Percentiles rank a stretch among this genome's conserved stretches.
phyloP scores from a whole-genome alignment of 345 rosid species.

The Kernera saxatilis region DNA sequence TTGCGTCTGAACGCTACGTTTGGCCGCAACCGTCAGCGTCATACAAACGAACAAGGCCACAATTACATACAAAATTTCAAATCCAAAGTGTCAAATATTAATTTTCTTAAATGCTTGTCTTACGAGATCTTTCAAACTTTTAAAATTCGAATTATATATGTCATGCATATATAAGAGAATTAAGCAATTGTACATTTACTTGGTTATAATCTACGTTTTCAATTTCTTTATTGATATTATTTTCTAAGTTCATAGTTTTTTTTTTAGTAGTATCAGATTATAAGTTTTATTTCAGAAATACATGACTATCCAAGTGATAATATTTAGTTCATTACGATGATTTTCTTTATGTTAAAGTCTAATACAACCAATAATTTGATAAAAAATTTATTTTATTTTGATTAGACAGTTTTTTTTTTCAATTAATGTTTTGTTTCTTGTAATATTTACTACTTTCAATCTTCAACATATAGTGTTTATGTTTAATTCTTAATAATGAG shows the following conservation, averaged over 20 bases:
- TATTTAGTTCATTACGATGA: background rate
- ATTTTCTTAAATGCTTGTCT: background rate
- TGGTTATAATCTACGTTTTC: background rate
- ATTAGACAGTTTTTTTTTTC: background rate
- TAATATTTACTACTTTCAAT: background rate
- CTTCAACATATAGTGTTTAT: background rate
- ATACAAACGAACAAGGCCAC: no score
- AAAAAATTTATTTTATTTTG: background rate
- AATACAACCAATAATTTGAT: background rate
- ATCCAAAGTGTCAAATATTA: background rate
- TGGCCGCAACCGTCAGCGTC: no score
- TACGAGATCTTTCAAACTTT: background rate
- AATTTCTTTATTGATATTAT: no score
- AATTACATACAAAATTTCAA: no score
- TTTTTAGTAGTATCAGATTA: no score
- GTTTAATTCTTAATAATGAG: background rate
- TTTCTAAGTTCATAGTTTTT: no score
- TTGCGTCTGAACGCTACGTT: no score
- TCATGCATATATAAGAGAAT: background rate
- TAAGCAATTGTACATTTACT: background rate
- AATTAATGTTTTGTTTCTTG: background rate
- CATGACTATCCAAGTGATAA: no score
- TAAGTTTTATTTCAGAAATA: no score
- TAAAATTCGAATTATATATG: background rate
- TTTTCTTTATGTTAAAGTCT: background rate